Percentiles rank a stretch among this genome's conserved stretches.
These are phyloP conservation scores for Apiotrichum gracile DNA, from an alignment of 1,284 basidiomycete genomes.

Conservation along the genomic window DNA sequence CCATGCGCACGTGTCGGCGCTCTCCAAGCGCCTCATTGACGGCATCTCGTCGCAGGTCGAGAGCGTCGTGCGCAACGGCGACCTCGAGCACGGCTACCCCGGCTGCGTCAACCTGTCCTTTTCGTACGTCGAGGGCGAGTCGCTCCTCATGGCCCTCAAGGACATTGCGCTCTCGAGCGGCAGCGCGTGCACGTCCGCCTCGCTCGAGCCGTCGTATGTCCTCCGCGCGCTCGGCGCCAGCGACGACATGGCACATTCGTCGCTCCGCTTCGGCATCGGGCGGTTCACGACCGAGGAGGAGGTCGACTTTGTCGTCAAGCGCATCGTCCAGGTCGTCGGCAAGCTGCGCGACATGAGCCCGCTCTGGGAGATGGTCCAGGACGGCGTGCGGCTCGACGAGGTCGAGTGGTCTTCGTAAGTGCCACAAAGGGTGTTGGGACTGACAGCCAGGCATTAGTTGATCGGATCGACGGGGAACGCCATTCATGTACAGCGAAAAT, in stretches of 20 bases:
- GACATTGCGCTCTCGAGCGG: slow-evolving; percentile 97
- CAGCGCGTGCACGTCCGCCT: slow-evolving; percentile 96
- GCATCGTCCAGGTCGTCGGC: slow-evolving; percentile 79
- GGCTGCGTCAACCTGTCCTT: slow-evolving; percentile 95
- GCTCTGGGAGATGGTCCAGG: slow-evolving; percentile 97
- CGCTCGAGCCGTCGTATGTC: slow-evolving; percentile 96
- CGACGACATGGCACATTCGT: slow-evolving; percentile 99
- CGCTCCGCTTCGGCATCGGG: slow-evolving; percentile 93
- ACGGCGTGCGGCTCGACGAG: slow-evolving; percentile 87
- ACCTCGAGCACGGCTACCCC: slow-evolving; percentile 69
- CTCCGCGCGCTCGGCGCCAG: slow-evolving; percentile 91
- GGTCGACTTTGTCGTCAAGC: slow-evolving; percentile 86
- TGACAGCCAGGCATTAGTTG: too few relatives aligned
- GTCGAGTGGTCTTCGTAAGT: slow-evolving; percentile 72
- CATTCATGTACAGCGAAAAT: too few relatives aligned
- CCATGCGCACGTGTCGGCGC: slow-evolving; percentile 65
- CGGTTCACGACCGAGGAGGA: slow-evolving; percentile 98
- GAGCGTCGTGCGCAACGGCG: slow-evolving; percentile 90
- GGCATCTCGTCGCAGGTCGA: slow-evolving; percentile 79
- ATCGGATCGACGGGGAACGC: too few relatives aligned
- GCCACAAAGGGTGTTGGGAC: too few relatives aligned
- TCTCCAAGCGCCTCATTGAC: slow-evolving; percentile 76
- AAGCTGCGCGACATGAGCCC: slow-evolving; percentile 74
- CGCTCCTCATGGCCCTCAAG: slow-evolving; percentile 96
- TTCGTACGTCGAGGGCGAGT: slow-evolving; percentile 96